phyloP scores from a whole-genome alignment of 768 basidiomycete species.

The Boletus rufocinnamomeus region DNA sequence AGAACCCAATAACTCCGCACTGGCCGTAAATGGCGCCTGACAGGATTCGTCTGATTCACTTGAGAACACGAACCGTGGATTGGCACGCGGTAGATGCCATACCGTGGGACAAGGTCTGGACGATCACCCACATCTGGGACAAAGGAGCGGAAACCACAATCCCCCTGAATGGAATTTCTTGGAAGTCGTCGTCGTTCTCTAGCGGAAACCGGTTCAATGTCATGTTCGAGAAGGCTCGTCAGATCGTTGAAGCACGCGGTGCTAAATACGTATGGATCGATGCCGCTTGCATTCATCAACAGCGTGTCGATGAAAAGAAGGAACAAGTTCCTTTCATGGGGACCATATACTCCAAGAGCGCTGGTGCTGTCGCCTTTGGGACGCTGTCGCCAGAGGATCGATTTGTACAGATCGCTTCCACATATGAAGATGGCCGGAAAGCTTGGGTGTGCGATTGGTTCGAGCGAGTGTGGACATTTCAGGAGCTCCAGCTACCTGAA shows the following conservation, averaged over 20 bases:
- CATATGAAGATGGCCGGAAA: constrained; percentile 8
- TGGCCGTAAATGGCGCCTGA: not conserved
- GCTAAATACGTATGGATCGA: constrained; percentile 15
- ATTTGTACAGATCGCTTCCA: constrained; percentile 2
- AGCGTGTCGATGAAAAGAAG: not conserved
- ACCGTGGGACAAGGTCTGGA: constrained; percentile 10
- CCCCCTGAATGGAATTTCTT: constrained; percentile 4
- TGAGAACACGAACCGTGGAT: not conserved
- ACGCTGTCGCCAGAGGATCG: not conserved
- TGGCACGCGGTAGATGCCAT: not conserved
- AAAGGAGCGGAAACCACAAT: not conserved
- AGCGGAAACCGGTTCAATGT: constrained; percentile 7
- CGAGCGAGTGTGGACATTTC: constrained; percentile 19
- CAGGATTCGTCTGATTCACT: constrained; percentile 4
- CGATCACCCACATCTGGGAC: constrained; percentile 15
- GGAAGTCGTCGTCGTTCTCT: constrained; percentile 8
- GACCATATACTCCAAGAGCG: constrained; percentile 9
- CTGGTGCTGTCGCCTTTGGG: constrained; percentile 15
- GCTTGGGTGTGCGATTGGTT: constrained; percentile 18
- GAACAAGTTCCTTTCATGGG: constrained; percentile 11
- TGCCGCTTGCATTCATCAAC: constrained; percentile 12
- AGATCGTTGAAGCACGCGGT: not conserved
- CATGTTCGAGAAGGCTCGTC: not conserved
- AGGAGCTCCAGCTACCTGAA: constrained; percentile 14
- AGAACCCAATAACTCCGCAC: not conserved